Percentiles rank a stretch among this genome's conserved stretches.
phyloP scores from a whole-genome alignment of 1,139 yeast genomes.

The Kodamaea suecica region DNA sequence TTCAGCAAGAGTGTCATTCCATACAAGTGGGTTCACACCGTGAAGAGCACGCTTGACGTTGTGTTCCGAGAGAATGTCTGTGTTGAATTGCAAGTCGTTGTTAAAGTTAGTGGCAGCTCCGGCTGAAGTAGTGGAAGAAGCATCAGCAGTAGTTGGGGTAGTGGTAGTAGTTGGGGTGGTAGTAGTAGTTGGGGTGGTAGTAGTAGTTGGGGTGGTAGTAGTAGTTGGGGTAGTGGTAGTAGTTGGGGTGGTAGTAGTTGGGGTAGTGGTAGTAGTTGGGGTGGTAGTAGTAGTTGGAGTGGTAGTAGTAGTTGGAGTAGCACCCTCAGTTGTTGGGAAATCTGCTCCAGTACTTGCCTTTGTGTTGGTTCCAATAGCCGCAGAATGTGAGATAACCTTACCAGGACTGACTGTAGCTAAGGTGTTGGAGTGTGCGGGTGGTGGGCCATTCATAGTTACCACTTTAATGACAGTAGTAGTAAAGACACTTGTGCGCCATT shows the following conservation, averaged over 20 bases:
- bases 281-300: constrained; percentile 7
- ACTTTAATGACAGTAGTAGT: too few species aligned
- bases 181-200: constrained; percentile 14
- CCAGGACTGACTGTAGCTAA: too few species aligned
- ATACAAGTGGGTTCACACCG: constrained; percentile 43
- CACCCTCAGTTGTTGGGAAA: too few species aligned
- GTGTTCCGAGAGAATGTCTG: constrained; percentile 44
- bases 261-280: constrained; percentile 6
- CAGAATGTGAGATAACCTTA: too few species aligned
- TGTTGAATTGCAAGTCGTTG: constrained; percentile 12
- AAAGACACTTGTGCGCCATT: too few species aligned
- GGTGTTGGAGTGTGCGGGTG: too few species aligned
- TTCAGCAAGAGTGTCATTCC: constrained; percentile 47
- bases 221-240: constrained; percentile 10
- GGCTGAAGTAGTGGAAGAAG: constrained; percentile 9
- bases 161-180: constrained; percentile 10
- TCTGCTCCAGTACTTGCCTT: too few species aligned
- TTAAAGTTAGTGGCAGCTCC: constrained; percentile 9
- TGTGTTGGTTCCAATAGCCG: too few species aligned
- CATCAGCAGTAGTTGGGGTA: constrained; percentile 7
- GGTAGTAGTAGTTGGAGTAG: constrained; percentile 2
- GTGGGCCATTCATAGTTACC: too few species aligned
- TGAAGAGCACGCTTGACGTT: constrained; percentile 55
- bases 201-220: constrained; percentile 9
- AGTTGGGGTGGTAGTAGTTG: constrained; percentile 14